Percentiles rank a stretch among this genome's conserved stretches.
Conservation (phyloP, 2,329 filamentous ascomycete species). For the Diaporthe capsici region DNA sequence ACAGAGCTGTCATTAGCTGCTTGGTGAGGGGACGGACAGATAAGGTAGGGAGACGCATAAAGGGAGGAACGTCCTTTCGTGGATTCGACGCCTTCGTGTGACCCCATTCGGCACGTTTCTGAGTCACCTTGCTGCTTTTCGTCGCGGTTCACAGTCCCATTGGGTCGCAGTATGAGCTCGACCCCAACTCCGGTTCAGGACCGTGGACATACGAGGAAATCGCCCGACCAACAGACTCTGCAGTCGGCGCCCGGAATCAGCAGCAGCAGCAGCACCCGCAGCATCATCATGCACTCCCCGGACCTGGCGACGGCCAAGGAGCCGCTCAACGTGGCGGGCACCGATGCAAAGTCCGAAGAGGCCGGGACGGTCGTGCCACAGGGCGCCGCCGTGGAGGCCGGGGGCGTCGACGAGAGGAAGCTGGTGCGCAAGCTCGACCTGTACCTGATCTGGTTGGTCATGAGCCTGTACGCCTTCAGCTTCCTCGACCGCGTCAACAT, state of each 20-base stretch:
- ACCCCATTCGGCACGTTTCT: neutral
- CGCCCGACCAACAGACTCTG: neutral
- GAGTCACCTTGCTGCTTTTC: neutral
- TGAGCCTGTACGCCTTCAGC: slow-evolving; percentile 80
- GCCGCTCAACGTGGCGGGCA: slow-evolving; percentile 5
- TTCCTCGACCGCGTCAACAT: slow-evolving; percentile 84
- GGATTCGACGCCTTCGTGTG: slow-evolving; percentile 12
- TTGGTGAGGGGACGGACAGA: neutral
- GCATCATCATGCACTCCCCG: slow-evolving; percentile 10
- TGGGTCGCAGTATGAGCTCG: slow-evolving; percentile 19
- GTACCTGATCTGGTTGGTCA: slow-evolving; percentile 75
- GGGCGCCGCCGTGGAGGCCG: neutral
- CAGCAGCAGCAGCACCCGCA: neutral
- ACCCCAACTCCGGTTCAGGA: neutral
- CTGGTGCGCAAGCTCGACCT: slow-evolving; percentile 76
- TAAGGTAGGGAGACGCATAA: slow-evolving; percentile 6
- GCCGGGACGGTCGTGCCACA: slow-evolving; percentile 5
- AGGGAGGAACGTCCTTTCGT: neutral
- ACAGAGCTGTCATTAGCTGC: neutral
- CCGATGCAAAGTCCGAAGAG: slow-evolving; percentile 8
- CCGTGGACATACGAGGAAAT: neutral
- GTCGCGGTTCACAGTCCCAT: neutral
- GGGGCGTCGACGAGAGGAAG: slow-evolving; percentile 60
- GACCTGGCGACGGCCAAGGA: slow-evolving; percentile 9
- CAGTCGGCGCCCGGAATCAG: neutral